Evolutionary conservation across 208 protist species (phyloP), one percentile per base, ranked within the genome.

Genomic region (Trichomonas vaginalis): DNA sequence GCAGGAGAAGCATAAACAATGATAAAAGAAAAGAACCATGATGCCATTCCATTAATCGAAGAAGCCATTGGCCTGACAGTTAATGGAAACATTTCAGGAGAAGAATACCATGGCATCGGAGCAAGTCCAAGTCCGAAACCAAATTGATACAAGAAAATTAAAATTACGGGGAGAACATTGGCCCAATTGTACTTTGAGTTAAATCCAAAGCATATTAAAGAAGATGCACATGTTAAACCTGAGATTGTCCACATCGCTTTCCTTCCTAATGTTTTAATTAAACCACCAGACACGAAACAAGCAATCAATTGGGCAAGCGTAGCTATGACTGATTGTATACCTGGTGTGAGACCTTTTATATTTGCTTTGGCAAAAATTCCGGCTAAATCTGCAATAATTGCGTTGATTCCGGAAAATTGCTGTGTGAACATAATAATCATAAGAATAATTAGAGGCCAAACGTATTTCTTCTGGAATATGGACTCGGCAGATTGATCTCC

Each of bases 401-500:
- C 95, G 47, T 92, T 96, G 35, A 96, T 88, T 8, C 95, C 95
- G 35, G 2, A 10, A 86, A 96, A 96, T 47, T 96, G 95, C 45
- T 96, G 95, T 21, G 90, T 42, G 37, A 96, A 9, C 95, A 96
- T 96, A 6, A 96, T 45, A n/a, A 70, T 4, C 32, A 96, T 40
- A 21, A 48, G 4, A 46, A 96, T 49, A n/a, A 96, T 39, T 14
- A 96, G 39, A 21, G 8, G 8, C 6, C 6, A 9, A 17, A 17
- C 35, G 17, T 45, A 45, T 15, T 42, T 37, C 9, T 4, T 9
- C 17, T 86, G 79, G 45, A 4, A 86, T 45, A 86, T n/a, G 9
- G 6, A 10, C 42, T 86, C 79, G 12, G 4, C 42, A 4, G 6
- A 17, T 86, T 37, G n/a, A n/a, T n/a, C n/a, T n/a, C n/a, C n/a